Conservation (phyloP, 805 yeast species). For the Ogataea naganishii region DNA sequence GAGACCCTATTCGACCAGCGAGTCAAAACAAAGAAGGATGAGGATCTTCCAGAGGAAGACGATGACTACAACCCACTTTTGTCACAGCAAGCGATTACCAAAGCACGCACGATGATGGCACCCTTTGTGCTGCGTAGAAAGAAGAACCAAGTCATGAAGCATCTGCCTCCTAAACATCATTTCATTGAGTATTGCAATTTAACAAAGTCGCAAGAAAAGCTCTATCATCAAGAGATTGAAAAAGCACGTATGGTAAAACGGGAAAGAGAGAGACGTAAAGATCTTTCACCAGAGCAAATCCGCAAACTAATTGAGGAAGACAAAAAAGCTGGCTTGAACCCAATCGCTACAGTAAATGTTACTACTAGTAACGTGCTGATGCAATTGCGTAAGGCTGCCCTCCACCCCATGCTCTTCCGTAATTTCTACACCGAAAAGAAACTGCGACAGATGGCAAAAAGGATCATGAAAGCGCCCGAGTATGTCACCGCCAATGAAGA, state of each 20-base stretch:
- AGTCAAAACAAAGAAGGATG: slow-evolving; percentile 51
- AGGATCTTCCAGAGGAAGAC: slow-evolving; percentile 25
- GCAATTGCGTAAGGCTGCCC: slow-evolving; percentile 84
- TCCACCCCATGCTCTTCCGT: slow-evolving; percentile 87
- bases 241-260: slow-evolving; percentile 29
- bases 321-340: slow-evolving; percentile 19
- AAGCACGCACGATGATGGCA: slow-evolving; percentile 97
- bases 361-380: slow-evolving; percentile 67
- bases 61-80: slow-evolving; percentile 65
- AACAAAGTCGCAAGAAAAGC: slow-evolving; percentile 39
- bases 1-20: slow-evolving; percentile 80
- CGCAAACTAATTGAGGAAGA: slow-evolving; percentile 16
- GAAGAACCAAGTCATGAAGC: slow-evolving; percentile 85
- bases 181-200: slow-evolving; percentile 58
- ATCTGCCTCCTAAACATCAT: slow-evolving; percentile 73
- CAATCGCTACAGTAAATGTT: too few relatives aligned
- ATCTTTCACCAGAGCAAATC: slow-evolving; percentile 22
- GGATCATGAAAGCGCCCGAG: slow-evolving; percentile 72
- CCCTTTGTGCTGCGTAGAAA: slow-evolving; percentile 92
- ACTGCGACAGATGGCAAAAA: slow-evolving; percentile 60
- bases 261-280: slow-evolving; percentile 36
- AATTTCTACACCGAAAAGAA: slow-evolving; percentile 44
- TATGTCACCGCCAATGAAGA: slow-evolving; percentile 68
- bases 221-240: slow-evolving; percentile 56
- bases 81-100: slow-evolving; percentile 83